A percentile compares a stretch with the other conserved stretches of the same genome.
Conservation (phyloP, 2,329 filamentous ascomycete species). For the Curvularia eragrostidis region DNA sequence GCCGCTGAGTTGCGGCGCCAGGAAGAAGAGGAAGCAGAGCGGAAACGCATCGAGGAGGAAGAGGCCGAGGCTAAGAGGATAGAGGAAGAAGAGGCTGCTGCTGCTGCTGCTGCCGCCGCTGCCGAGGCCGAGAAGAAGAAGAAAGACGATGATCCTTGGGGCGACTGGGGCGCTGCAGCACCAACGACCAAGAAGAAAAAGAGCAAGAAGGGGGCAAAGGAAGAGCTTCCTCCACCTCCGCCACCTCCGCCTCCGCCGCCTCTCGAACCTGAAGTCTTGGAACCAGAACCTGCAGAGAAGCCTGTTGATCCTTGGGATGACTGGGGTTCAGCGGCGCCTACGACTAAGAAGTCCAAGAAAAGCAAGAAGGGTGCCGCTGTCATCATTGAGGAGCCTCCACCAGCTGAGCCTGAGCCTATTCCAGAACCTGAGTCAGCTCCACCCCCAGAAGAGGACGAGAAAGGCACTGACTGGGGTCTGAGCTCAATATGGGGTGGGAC, state of each 20-base stretch:
- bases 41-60: conserved; percentile 32
- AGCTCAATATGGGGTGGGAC: conserved; percentile 49
- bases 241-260: conserved; percentile 46
- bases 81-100: conserved; percentile 36
- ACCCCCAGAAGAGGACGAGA: conserved; percentile 42
- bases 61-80: conserved; percentile 32
- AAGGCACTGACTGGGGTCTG: conserved; percentile 46
- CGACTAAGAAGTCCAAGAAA: conserved; percentile 41
- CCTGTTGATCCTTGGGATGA: conserved; percentile 38
- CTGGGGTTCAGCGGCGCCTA: conserved; percentile 27
- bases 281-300: conserved; percentile 38
- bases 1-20: conserved; percentile 29
- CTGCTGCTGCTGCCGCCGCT: conserved; percentile 29
- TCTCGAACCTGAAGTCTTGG: conserved; percentile 36
- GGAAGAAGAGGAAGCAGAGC: conserved; percentile 41
- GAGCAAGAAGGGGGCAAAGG: conserved; percentile 41
- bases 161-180: conserved; percentile 38
- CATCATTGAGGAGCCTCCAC: conserved; percentile 43
- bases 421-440: conserved; percentile 31
- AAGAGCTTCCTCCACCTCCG: conserved; percentile 34
- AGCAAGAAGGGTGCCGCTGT: conserved; percentile 50
- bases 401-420: conserved; percentile 34
- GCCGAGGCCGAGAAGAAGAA: conserved; percentile 38
- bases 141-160: conserved; percentile 48
- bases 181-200: conserved; percentile 40